phyloP scores from a whole-genome alignment of 1,284 basidiomycete genomes.

The Cutaneotrichosporon sp. region DNA sequence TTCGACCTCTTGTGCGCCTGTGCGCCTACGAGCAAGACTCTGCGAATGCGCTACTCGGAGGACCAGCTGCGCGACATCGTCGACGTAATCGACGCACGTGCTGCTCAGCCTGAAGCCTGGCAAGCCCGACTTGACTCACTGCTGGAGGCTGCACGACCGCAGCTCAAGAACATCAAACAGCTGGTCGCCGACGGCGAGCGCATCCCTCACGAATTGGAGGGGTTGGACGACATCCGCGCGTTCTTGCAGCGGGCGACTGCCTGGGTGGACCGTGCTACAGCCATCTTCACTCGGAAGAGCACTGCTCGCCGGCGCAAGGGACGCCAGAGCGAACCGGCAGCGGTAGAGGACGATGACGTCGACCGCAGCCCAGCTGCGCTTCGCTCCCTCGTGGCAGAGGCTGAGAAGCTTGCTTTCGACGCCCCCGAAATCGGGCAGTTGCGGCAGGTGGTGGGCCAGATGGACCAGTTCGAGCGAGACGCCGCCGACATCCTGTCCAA shows the following conservation, averaged over 20 bases:
- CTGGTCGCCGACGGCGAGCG: conserved; percentile 83
- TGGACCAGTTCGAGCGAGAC: conserved; percentile 42
- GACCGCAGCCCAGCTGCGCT: conserved; percentile 40
- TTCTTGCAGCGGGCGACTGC: conserved; percentile 78
- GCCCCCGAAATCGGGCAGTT: conserved; percentile 49
- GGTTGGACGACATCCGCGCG: conserved; percentile 70
- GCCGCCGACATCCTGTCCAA: conserved; percentile 36
- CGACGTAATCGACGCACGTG: conserved; percentile 67
- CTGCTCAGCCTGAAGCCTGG: conserved; percentile 75
- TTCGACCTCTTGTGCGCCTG: conserved; percentile 74
- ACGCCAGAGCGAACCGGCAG: conserved; percentile 29
- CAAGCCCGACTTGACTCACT: conserved; percentile 67
- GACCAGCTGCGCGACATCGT: conserved; percentile 71
- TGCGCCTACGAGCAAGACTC: conserved; percentile 61
- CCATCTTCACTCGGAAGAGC: conserved; percentile 41
- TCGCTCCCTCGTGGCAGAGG: conserved; percentile 37
- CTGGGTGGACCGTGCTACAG: conserved; percentile 63
- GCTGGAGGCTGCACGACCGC: conserved; percentile 70
- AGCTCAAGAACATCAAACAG: conserved; percentile 71
- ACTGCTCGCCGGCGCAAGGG: conserved; percentile 38
- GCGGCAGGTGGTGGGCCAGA: conserved; percentile 37
- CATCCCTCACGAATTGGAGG: conserved; percentile 71
- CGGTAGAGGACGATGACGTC: conserved; percentile 29
- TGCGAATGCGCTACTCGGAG: conserved; percentile 82
- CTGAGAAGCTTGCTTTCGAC: conserved; percentile 48